Conservation (phyloP, 2,329 filamentous ascomycete genomes). For the Thermochaetoides dissita region DNA sequence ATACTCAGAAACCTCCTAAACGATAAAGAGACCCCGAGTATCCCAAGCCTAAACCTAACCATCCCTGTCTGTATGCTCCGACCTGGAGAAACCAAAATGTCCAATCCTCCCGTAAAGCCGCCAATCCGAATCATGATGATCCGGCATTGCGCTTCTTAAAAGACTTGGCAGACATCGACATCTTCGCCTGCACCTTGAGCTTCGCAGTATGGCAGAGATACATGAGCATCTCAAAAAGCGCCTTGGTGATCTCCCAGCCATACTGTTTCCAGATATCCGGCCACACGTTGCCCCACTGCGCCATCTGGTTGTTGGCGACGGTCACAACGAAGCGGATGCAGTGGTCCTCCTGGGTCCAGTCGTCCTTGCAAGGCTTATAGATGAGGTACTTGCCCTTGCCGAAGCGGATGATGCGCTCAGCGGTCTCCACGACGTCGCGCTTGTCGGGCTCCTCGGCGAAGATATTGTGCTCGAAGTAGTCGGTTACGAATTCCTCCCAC, state of each 20-base stretch:
- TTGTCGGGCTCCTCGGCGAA: conserved; percentile 23
- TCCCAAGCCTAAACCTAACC: too few relatives aligned
- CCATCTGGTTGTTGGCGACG: conserved; percentile 22
- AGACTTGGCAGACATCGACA: too few relatives aligned
- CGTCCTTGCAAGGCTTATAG: conserved; percentile 24
- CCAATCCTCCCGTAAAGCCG: too few relatives aligned
- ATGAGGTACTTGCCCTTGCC: conserved; percentile 20
- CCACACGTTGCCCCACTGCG: conserved; percentile 19
- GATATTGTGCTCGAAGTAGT: conserved; percentile 17
- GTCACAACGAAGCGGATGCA: conserved; percentile 25
- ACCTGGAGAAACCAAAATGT: too few relatives aligned
- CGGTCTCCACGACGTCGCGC: conserved; percentile 17
- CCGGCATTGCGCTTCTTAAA: too few relatives aligned
- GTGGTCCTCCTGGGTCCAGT: conserved; percentile 25
- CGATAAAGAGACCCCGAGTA: too few relatives aligned
- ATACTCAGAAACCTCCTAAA: too few relatives aligned
- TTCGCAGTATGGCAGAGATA: too few relatives aligned
- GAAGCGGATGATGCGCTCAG: conserved; percentile 20
- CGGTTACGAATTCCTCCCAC: conserved; percentile 24
- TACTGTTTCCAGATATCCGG: conserved; percentile 21
- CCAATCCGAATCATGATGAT: too few relatives aligned
- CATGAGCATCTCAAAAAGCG: conserved; percentile 24
- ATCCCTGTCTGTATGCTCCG: too few relatives aligned
- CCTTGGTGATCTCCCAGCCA: conserved; percentile 20
- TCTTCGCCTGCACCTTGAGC: too few relatives aligned